phyloP scores from a whole-genome alignment of 371 early-diverging fungal species.

The Dichotomocladium elegans region DNA sequence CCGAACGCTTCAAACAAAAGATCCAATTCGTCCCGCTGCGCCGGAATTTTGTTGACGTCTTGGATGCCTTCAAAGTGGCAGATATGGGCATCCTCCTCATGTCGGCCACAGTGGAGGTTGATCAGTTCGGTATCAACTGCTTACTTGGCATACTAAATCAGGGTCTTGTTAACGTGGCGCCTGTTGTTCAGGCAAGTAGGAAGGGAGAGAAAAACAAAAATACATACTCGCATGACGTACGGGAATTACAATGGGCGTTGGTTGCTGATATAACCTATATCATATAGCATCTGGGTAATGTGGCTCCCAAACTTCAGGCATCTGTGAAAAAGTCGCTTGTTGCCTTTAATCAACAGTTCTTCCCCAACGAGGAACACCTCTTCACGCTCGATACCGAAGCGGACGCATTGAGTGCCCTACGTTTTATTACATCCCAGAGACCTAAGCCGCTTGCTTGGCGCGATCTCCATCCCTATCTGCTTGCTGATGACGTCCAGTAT shows the following conservation, averaged over 20 bases:
- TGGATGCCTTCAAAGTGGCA: constrained; percentile 88
- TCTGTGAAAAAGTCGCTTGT: constrained; percentile 80
- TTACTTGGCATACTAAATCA: constrained; percentile 82
- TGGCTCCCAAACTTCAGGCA: constrained; percentile 62
- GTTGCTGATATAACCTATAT: neutral
- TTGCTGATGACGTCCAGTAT: constrained; percentile 74
- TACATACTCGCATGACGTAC: no score
- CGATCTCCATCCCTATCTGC: constrained; percentile 82
- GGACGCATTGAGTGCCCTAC: constrained; percentile 57
- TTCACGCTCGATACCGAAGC: constrained; percentile 52
- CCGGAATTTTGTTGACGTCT: constrained; percentile 67
- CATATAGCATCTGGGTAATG: constrained; percentile 58
- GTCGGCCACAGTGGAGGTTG: constrained; percentile 91
- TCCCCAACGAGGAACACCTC: constrained; percentile 77
- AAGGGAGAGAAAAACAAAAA: no score
- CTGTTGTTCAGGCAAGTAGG: constrained; percentile 61
- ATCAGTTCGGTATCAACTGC: constrained; percentile 81
- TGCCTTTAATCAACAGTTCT: constrained; percentile 81
- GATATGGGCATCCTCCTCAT: constrained; percentile 85
- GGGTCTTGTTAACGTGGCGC: constrained; percentile 77
- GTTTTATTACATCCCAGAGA: constrained; percentile 67
- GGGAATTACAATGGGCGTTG: no score
- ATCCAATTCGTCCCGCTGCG: constrained; percentile 68
- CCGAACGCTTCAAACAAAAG: constrained; percentile 83
- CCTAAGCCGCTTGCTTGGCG: constrained; percentile 86